Evolutionary conservation across 2,329 filamentous ascomycete species (phyloP).

Genomic region (Claviceps purpurea): DNA sequence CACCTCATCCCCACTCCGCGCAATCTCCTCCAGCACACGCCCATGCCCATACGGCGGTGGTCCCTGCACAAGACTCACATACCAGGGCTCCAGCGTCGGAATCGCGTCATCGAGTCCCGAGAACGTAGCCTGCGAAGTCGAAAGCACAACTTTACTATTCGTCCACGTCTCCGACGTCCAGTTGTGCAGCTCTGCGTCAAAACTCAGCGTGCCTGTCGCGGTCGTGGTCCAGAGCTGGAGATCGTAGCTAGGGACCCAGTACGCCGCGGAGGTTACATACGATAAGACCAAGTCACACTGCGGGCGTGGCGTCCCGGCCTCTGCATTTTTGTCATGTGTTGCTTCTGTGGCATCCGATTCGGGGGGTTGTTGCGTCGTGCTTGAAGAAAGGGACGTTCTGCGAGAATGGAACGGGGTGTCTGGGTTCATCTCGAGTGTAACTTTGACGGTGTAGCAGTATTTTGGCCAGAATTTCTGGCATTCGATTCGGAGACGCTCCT

Average conservation of each 20-base stretch:
- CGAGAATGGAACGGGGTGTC: constrained; percentile 32
- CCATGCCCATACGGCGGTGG: constrained; percentile 9
- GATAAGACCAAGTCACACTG: constrained; percentile 38
- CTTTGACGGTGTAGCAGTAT: constrained; percentile 31
- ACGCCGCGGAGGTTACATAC: constrained; percentile 44
- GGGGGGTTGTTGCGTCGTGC: constrained; percentile 29
- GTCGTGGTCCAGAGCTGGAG: constrained; percentile 43
- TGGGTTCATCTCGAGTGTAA: constrained; percentile 32
- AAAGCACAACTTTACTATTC: constrained; percentile 45
- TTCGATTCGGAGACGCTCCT: constrained; percentile 28
- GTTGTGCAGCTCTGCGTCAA: constrained; percentile 50
- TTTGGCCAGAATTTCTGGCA: constrained; percentile 34
- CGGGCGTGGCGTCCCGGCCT: constrained; percentile 2
- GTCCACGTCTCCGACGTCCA: constrained; percentile 50
- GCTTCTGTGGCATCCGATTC: constrained; percentile 7
- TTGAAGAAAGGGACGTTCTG: constrained; percentile 31
- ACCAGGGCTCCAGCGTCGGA: constrained; percentile 43
- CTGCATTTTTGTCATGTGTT: neutral
- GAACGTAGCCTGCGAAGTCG: constrained; percentile 48
- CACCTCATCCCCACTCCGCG: constrained; percentile 26
- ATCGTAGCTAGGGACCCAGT: constrained; percentile 50
- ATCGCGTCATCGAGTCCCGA: constrained; percentile 40
- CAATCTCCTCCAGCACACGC: constrained; percentile 11
- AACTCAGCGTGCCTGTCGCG: constrained; percentile 39
- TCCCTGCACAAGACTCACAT: constrained; percentile 31